Evolutionary conservation across 148 eudicot species (phyloP).

Genomic region (Nepenthes gracilis): DNA sequence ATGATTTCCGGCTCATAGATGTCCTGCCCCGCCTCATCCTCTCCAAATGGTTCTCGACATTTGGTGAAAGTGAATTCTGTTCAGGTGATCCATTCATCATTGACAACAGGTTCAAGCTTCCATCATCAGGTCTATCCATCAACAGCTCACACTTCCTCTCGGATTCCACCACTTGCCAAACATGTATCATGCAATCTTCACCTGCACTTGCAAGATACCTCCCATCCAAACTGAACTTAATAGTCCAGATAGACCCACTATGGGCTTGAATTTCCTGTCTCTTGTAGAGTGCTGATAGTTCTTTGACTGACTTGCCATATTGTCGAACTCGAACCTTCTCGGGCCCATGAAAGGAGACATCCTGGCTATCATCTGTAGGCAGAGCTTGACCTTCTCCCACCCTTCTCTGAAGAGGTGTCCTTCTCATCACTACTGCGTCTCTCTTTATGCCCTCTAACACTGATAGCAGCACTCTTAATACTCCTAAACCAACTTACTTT

Average conservation of each 20-base stretch:
- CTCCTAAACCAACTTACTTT: conserved; percentile 78
- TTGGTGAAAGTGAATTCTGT: conserved; percentile 34
- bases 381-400: conserved; percentile 81
- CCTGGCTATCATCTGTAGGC: conserved; percentile 97
- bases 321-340: conserved; percentile 77
- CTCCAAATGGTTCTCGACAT: conserved; percentile 37
- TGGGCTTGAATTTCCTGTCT: conserved; percentile 92
- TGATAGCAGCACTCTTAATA: conserved; percentile 67
- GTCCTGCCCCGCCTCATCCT: conserved; percentile 76
- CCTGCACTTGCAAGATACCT: conserved; percentile 94
- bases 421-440: conserved; percentile 73
- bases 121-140: conserved; percentile 70
- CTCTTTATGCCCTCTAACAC: conserved; percentile 54
- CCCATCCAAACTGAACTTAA: conserved; percentile 88
- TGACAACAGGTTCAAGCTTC: conserved; percentile 47
- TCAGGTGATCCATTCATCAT: conserved; percentile 71
- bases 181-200: conserved; percentile 87
- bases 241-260: conserved; percentile 86
- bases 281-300: conserved; percentile 59
- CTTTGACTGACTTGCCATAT: conserved; percentile 82
- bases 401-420: conserved; percentile 76
- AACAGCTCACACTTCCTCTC: conserved; percentile 77
- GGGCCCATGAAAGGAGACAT: conserved; percentile 72
- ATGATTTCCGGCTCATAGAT: conserved; percentile 73
- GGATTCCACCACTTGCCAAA: conserved; percentile 72